A percentile compares a stretch with the other conserved stretches of the same genome.
Conservation (phyloP, 2,329 filamentous ascomycete genomes). For the Fusarium sp. region DNA sequence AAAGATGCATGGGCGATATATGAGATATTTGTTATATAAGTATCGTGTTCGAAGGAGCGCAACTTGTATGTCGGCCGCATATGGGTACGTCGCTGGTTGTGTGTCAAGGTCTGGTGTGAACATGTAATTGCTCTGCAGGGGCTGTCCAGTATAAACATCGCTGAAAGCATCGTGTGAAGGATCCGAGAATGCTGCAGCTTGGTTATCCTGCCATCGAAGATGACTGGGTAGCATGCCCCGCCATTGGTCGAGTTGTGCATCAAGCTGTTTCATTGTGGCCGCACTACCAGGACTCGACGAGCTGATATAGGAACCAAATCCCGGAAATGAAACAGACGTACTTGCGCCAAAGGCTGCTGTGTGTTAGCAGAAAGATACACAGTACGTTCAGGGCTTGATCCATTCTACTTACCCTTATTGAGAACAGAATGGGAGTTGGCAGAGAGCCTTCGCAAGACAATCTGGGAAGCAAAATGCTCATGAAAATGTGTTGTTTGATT, state of each 20-base stretch:
- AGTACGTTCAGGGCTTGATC: not conserved
- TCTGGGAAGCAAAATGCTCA: slow-evolving; percentile 72
- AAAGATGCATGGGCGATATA: slow-evolving; percentile 71
- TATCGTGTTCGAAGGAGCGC: slow-evolving; percentile 71
- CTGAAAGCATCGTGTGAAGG: slow-evolving; percentile 36
- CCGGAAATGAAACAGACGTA: slow-evolving; percentile 29
- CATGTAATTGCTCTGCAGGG: slow-evolving; percentile 40
- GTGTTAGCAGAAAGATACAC: slow-evolving; percentile 10
- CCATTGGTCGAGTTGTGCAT: slow-evolving; percentile 70
- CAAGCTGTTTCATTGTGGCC: slow-evolving; percentile 65
- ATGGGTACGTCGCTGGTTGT: slow-evolving; percentile 59
- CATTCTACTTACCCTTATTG: slow-evolving; percentile 62
- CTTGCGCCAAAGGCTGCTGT: slow-evolving; percentile 41
- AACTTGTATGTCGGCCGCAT: slow-evolving; percentile 69
- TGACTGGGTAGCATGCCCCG: slow-evolving; percentile 67
- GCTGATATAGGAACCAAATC: slow-evolving; percentile 34
- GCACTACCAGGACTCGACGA: slow-evolving; percentile 30
- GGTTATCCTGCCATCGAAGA: slow-evolving; percentile 71
- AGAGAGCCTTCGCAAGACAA: slow-evolving; percentile 68
- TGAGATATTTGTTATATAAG: slow-evolving; percentile 71
- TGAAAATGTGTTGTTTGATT: slow-evolving; percentile 69
- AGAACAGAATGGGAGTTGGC: slow-evolving; percentile 67
- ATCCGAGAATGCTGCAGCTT: slow-evolving; percentile 53
- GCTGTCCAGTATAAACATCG: slow-evolving; percentile 39
- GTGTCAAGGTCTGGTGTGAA: slow-evolving; percentile 46